Percentiles rank a stretch among this genome's conserved stretches.
phyloP scores from a whole-genome alignment of 345 rosid species.

The Limnanthes douglasii region DNA sequence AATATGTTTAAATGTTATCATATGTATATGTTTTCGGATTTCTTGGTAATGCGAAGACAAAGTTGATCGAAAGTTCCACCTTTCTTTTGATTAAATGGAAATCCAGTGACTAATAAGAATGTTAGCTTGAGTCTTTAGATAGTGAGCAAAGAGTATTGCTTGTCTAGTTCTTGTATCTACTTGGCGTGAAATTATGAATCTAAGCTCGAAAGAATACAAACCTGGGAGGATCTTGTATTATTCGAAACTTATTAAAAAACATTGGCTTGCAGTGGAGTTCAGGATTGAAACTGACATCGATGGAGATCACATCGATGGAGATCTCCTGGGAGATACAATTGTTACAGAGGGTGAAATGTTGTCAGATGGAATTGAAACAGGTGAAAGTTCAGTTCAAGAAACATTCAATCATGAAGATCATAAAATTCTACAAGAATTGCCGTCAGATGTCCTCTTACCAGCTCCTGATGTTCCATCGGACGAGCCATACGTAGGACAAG shows the following conservation, averaged over 20 bases:
- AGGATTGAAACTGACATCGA: constrained; percentile 37
- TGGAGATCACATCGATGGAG: constrained; percentile 22
- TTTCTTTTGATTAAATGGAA: not conserved
- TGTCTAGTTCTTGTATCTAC: not conserved
- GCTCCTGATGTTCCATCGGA: constrained; percentile 19
- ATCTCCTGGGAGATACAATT: constrained; percentile 21
- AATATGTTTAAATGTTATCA: too few species aligned
- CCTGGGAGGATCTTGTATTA: too few species aligned
- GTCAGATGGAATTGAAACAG: constrained; percentile 31
- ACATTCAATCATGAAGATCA: constrained; percentile 19
- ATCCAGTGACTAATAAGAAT: not conserved
- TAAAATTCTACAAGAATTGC: constrained; percentile 33
- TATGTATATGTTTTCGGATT: too few species aligned
- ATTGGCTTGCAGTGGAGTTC: constrained; percentile 63
- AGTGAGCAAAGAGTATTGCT: not conserved
- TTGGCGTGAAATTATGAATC: too few species aligned
- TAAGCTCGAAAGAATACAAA: too few species aligned
- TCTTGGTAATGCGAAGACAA: too few species aligned
- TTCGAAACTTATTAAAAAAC: not conserved
- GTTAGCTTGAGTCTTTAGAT: not conserved
- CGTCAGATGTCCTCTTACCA: constrained; percentile 19
- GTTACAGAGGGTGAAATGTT: constrained; percentile 22
- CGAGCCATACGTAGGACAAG: constrained; percentile 80
- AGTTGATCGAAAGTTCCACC: too few species aligned
- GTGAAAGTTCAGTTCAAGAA: constrained; percentile 28